phyloP scores from a whole-genome alignment of 306 rosid species.

The Mimosa bimucronata region DNA sequence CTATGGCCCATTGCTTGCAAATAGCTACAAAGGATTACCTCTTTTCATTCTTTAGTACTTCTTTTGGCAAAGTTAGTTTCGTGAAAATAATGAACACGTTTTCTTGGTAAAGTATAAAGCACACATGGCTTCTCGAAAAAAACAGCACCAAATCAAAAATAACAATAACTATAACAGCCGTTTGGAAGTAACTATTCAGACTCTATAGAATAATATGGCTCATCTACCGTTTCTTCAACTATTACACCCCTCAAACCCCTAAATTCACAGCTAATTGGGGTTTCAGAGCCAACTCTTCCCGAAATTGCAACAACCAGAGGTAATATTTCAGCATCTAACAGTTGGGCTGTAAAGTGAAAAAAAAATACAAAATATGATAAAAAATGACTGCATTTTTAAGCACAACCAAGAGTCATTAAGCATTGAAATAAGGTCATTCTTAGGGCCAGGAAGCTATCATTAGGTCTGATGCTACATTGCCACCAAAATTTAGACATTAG shows the following conservation, averaged over 20 bases:
- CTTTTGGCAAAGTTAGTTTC: too few relatives aligned
- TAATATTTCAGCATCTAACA: conserved; percentile 74
- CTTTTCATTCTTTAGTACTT: too few relatives aligned
- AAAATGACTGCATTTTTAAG: conserved; percentile 29
- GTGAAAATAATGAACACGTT: too few relatives aligned
- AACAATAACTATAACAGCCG: too few relatives aligned
- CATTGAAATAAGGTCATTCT: conserved; percentile 20
- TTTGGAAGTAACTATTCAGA: not conserved
- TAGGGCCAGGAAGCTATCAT: not conserved
- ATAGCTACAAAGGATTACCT: too few relatives aligned
- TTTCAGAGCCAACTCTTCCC: conserved; percentile 87
- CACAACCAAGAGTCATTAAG: not conserved
- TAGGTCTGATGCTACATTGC: conserved; percentile 7
- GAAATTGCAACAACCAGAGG: conserved; percentile 86
- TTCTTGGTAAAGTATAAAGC: too few relatives aligned
- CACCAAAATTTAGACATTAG: conserved; percentile 4
- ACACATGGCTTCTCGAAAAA: too few relatives aligned
- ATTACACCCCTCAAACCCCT: conserved; percentile 92
- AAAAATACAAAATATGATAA: conserved; percentile 33
- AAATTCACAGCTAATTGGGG: conserved; percentile 82
- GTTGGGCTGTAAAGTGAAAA: conserved; percentile 68
- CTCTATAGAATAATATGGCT: conserved; percentile 23
- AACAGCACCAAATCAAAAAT: too few relatives aligned
- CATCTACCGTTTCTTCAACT: conserved; percentile 87
- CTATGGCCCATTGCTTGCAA: too few relatives aligned